These are phyloP conservation scores for Neonectria faginata DNA, from an alignment of 2,329 filamentous ascomycete genomes.

Conservation along the genomic window DNA sequence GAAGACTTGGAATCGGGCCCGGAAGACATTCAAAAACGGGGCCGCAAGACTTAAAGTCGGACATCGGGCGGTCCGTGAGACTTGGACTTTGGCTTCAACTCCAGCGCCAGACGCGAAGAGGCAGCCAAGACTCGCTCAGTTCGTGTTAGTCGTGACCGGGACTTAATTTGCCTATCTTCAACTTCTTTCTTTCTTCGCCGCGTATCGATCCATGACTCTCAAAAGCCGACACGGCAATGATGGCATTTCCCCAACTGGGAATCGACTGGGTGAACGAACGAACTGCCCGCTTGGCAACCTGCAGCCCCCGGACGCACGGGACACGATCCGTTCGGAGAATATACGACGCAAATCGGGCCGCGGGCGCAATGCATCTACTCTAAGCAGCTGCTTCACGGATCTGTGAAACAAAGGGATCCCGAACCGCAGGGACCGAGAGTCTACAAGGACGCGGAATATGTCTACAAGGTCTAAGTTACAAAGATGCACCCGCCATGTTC, in stretches of 20 bases:
- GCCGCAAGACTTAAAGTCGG: constrained; percentile 4
- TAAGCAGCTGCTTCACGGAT: constrained; percentile 9
- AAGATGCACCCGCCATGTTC: background rate
- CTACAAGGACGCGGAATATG: background rate
- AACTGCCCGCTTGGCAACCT: background rate
- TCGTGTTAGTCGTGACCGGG: background rate
- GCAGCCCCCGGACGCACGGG: background rate
- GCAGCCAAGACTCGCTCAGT: constrained; percentile 8
- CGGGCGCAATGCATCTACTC: constrained; percentile 7
- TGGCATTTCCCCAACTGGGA: too few relatives aligned
- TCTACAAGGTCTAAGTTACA: constrained; percentile 1
- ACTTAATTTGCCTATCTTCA: constrained; percentile 3
- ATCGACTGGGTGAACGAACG: background rate
- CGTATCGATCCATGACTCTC: background rate
- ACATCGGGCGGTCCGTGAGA: background rate
- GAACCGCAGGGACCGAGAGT: background rate
- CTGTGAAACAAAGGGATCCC: constrained; percentile 16
- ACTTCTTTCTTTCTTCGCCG: background rate
- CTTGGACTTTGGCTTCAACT: background rate
- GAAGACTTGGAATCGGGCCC: constrained; percentile 5
- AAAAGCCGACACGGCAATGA: background rate
- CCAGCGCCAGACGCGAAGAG: constrained; percentile 15
- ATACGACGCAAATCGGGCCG: background rate
- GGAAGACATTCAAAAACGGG: constrained; percentile 10
- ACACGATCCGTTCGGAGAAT: constrained; percentile 5